phyloP scores from a whole-genome alignment of 305 asterid genomes.

The Fraxinus dipetala region DNA sequence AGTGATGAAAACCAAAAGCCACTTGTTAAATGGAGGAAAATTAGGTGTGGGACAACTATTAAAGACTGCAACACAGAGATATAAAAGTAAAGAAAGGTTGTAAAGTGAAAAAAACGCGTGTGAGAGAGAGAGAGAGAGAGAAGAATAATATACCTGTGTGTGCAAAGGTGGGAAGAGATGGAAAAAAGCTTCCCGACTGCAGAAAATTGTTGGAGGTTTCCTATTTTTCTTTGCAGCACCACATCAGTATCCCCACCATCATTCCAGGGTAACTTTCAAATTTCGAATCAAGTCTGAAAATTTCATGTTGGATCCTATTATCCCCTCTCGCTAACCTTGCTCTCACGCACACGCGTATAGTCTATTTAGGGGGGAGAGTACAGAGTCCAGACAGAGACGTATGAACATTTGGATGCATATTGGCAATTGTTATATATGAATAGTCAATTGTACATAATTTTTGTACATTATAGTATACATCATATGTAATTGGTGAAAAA shows the following conservation, averaged over 20 bases:
- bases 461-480: too few species aligned
- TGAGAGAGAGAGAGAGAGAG: background rate
- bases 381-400: slow-evolving; percentile 28
- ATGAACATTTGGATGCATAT: slow-evolving; percentile 14
- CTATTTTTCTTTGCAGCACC: slow-evolving; percentile 6
- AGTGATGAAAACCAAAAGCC: slow-evolving; percentile 44
- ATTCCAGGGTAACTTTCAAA: background rate
- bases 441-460: too few species aligned
- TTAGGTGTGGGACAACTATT: slow-evolving; percentile 55
- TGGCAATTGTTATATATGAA: background rate
- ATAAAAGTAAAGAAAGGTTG: slow-evolving; percentile 35
- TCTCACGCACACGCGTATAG: background rate
- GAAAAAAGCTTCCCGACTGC: slow-evolving; percentile 29
- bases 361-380: background rate
- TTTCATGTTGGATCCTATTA: background rate
- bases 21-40: slow-evolving; percentile 32
- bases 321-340: background rate
- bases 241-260: slow-evolving; percentile 17
- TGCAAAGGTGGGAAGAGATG: slow-evolving; percentile 3
- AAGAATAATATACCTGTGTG: slow-evolving; percentile 12
- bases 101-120: slow-evolving; percentile 20
- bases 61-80: slow-evolving; percentile 38
- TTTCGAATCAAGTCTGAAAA: background rate
- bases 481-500: too few species aligned
- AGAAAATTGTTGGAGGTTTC: slow-evolving; percentile 2